Base-by-base conservation (phyloP, 2,329 filamentous ascomycete species). In the Botrytis cinerea region DNA sequence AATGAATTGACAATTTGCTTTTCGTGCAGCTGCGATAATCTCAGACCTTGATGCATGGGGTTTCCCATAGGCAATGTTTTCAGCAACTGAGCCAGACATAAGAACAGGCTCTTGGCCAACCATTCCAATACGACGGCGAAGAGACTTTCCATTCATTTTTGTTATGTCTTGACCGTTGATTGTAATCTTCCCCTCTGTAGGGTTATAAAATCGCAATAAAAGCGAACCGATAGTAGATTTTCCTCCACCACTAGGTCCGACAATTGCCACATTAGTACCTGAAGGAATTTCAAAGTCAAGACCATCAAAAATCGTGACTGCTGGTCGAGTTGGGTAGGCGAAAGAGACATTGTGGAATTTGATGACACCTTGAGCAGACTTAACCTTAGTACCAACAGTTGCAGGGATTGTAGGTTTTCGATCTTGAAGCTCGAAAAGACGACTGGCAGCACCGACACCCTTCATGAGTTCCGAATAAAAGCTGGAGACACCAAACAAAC, bases 401-500 rank as follows among this genome's bases (percentile, higher is more conserved):
- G 95, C 90, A n/a, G 91, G 91, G 75, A 98, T 97, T 3, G 90
- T 92, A 0, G 95, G 93, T 74, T 93, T 86, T 75, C 96, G 91
- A 82, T 99, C 96, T 81, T 98, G 95, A 9, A 99, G 88, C 81
- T 99, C 96, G 80, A 99, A 99, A 1, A 99, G 86, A 74, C 96
- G 92, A 80, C 92, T 97, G n/a, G 96, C 96, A 60, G 96, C 96
- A 79, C 97, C 96, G 6, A 97, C 95, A 60, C 97, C 97, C 83
- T 99, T 99, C 96, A 99, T 99, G 75, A 99, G 87, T 81, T 99
- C 96, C 0, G 95, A 97, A 83, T 98, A 99, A 84, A 99, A 99
- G 73, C 93, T 94, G 6, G 94, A 97, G 2, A 99, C 86, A 6
- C 96, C 96, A 78, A 98, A 97, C 76, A 99, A 88, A 83, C 93